Base-by-base conservation (phyloP, 2,329 filamentous ascomycete species). In the Thyridium curvatum region DNA sequence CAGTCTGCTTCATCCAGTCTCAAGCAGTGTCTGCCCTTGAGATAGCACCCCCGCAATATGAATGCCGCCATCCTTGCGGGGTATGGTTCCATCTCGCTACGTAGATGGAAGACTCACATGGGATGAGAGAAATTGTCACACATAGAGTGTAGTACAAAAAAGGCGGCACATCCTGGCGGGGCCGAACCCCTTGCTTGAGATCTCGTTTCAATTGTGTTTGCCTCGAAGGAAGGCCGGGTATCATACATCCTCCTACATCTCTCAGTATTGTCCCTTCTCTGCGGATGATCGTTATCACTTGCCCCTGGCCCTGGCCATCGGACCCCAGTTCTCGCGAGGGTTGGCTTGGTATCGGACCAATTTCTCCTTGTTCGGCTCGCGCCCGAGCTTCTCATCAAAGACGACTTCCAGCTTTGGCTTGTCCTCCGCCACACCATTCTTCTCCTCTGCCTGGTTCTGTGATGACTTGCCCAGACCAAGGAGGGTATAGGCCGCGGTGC, bases 281-380 rank as follows among this genome's bases (percentile, higher is more conserved):
- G 21, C 6, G 6, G 21, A 10, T 26, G 10, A 26, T 26, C 6
- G 10, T 79, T 69, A 77, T 88, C 59, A 91, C 70, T 61, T 59
- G n/a, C 65, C 68, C 47, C 60, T 70, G 18, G 76, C 76, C 47
- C 68, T 67, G 38, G 65, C 69, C 78, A 94, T 79, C 1, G 93
- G 93, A 0, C 93, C 93, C 93, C 93, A 98, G 59, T 97, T 93
- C 54, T 88, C 82, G 43, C 84, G 72, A 34, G 93, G 93, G 56
- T 97, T 97, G 44, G 82, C 66, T 66, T 95, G 93, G 61, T 96
- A 98, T 46, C 91, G 73, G 39, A 94, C 80, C 34, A 94, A 71
- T 47, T 82, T 84, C 56, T 77, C 82, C 42, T 68, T 72, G 38
- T 77, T 74, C 45, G 69, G 74, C 43, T 87, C 82, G 49, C 72